Evolutionary conservation across 768 basidiomycete species (phyloP).

Genomic region (Lyophyllum semitale): DNA sequence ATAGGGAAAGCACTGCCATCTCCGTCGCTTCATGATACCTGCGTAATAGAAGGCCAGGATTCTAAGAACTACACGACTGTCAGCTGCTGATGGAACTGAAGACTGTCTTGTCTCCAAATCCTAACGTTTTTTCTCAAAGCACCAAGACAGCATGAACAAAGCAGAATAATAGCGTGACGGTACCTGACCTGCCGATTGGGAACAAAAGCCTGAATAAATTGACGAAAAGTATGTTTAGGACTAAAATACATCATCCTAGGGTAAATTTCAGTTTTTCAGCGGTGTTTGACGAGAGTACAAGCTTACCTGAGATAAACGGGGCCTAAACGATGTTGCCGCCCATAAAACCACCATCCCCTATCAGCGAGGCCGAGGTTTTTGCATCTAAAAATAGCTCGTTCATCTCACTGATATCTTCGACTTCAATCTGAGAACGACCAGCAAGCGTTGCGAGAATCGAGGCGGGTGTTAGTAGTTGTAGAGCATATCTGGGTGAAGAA

Average conservation of each 20-base stretch:
- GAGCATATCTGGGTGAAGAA: conserved; percentile 64
- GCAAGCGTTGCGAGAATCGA: conserved; percentile 80
- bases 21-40: background rate
- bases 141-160: no score
- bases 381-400: conserved; percentile 94
- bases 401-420: conserved; percentile 93
- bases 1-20: no score
- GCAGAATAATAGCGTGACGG: no score
- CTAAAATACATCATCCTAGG: background rate
- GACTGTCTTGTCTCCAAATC: no score
- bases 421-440: conserved; percentile 78
- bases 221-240: background rate
- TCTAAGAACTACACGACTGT: background rate
- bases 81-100: no score
- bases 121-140: no score
- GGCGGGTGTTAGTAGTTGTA: conserved; percentile 90
- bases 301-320: background rate
- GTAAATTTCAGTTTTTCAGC: background rate
- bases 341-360: conserved; percentile 41
- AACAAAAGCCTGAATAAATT: no score
- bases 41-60: background rate
- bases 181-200: no score
- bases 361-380: conserved; percentile 70
- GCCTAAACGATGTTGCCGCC: conserved; percentile 24
- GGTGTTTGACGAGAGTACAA: background rate